Percentiles rank a stretch among this genome's conserved stretches.
These are phyloP conservation scores for Neurospora africana DNA, from an alignment of 495 filamentous ascomycete species.

Conservation along the genomic window DNA sequence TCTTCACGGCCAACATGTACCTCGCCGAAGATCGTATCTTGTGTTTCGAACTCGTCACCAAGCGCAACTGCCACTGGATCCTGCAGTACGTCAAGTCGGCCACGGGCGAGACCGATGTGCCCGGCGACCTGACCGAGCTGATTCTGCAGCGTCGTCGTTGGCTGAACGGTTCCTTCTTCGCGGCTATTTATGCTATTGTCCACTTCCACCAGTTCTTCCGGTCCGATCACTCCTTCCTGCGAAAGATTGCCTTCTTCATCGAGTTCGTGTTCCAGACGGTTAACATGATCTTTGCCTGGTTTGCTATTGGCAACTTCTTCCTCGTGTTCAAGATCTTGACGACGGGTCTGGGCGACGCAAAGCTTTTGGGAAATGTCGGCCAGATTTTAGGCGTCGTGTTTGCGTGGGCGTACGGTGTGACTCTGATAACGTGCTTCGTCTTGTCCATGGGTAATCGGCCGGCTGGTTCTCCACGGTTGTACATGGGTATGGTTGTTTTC, in stretches of 20 bases:
- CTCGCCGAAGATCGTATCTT: conserved; percentile 98
- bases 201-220: conserved; percentile 94
- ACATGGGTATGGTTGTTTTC: conserved; percentile 95
- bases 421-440: conserved; percentile 89
- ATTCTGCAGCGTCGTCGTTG: conserved; percentile 94
- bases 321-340: conserved; percentile 97
- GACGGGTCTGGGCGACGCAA: conserved; percentile 57
- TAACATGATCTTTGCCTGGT: conserved; percentile 98
- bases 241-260: conserved; percentile 81
- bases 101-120: conserved; percentile 96
- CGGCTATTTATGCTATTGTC: conserved; percentile 86
- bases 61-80: conserved; percentile 94
- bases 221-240: conserved; percentile 74
- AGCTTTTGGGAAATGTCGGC: conserved; percentile 64
- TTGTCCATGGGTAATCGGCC: conserved; percentile 91
- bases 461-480: conserved; percentile 84
- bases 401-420: conserved; percentile 91
- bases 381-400: conserved; percentile 78
- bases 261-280: conserved; percentile 92
- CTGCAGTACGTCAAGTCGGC: conserved; percentile 96
- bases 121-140: conserved; percentile 84
- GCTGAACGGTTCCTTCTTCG: conserved; percentile 98
- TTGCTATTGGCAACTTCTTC: conserved; percentile 99
- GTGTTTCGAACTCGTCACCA: conserved; percentile 96
- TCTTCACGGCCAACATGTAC: conserved; percentile 99